A percentile compares a stretch with the other conserved stretches of the same genome.
Conservation (phyloP, 2,329 filamentous ascomycete genomes). For the Orbilia oligospora region DNA sequence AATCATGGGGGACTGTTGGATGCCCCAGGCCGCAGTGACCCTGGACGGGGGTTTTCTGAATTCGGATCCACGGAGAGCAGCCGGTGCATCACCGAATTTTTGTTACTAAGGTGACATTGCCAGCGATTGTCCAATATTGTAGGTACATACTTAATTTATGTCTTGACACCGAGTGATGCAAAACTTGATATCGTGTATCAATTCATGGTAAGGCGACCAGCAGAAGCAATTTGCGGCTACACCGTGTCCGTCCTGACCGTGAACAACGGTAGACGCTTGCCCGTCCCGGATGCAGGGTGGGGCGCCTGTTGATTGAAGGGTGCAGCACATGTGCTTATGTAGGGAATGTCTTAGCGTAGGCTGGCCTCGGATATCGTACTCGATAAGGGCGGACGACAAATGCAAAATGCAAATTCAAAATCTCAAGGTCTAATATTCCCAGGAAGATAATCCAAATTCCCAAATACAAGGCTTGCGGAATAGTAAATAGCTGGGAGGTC, state of each 20-base stretch:
- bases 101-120: constrained; percentile 5
- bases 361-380: constrained; percentile 22
- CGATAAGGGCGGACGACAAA: constrained; percentile 29
- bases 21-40: constrained; percentile 4
- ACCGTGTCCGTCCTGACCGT: constrained; percentile 29
- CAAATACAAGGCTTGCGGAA: neutral
- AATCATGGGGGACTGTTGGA: constrained; percentile 39
- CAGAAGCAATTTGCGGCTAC: constrained; percentile 39
- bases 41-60: constrained; percentile 12
- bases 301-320: constrained; percentile 32
- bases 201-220: neutral
- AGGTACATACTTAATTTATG: too few species aligned
- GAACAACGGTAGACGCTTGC: constrained; percentile 41
- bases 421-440: neutral
- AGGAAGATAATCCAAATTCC: constrained; percentile 11
- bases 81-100: constrained; percentile 3
- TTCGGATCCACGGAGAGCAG: constrained; percentile 17
- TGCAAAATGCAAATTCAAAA: constrained; percentile 6
- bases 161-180: neutral
- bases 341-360: constrained; percentile 20
- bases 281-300: constrained; percentile 43
- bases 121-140: neutral
- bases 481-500: neutral
- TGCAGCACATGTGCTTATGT: constrained; percentile 40
- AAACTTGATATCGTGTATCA: neutral